Conservation (phyloP, 2,329 filamentous ascomycete genomes). For the Cordyceps pruinosa region DNA sequence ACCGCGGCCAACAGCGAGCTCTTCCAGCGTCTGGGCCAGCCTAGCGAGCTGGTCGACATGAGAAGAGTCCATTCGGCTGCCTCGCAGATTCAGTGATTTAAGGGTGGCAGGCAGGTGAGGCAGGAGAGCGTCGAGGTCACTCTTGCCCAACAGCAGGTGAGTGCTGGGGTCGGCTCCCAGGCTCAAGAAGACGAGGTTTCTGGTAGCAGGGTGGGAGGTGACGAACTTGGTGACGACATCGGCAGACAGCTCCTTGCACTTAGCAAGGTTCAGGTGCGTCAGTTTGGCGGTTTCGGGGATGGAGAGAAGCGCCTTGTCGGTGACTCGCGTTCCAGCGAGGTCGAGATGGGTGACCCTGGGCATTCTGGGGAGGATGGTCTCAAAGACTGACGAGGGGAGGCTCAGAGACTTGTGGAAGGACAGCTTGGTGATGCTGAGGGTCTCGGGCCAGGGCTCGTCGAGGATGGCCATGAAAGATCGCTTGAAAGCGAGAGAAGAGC, state of each 20-base stretch:
- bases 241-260: slow-evolving; percentile 64
- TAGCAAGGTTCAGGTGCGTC: slow-evolving; percentile 71
- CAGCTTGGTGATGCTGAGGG: slow-evolving; percentile 56
- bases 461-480: slow-evolving; percentile 55
- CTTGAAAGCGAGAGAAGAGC: slow-evolving; percentile 61
- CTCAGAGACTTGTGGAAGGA: slow-evolving; percentile 75
- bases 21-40: slow-evolving; percentile 64
- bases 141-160: slow-evolving; percentile 61
- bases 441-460: slow-evolving; percentile 43
- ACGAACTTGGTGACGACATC: slow-evolving; percentile 64
- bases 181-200: slow-evolving; percentile 63
- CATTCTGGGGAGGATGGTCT: slow-evolving; percentile 64
- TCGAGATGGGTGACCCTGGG: slow-evolving; percentile 67
- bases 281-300: slow-evolving; percentile 66
- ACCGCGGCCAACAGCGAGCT: slow-evolving; percentile 65
- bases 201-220: slow-evolving; percentile 61
- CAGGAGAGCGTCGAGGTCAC: slow-evolving; percentile 59
- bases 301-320: slow-evolving; percentile 59
- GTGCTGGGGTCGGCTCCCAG: slow-evolving; percentile 65
- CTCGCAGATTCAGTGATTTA: slow-evolving; percentile 68
- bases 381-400: slow-evolving; percentile 60
- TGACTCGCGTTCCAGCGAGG: slow-evolving; percentile 70
- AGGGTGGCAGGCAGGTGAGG: slow-evolving; percentile 59
- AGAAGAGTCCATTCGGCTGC: slow-evolving; percentile 58
- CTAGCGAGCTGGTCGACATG: slow-evolving; percentile 59